Evolutionary conservation across 768 basidiomycete species (phyloP), one percentile per base, ranked within the genome.

Genomic region (Albatrellus ellisii): DNA sequence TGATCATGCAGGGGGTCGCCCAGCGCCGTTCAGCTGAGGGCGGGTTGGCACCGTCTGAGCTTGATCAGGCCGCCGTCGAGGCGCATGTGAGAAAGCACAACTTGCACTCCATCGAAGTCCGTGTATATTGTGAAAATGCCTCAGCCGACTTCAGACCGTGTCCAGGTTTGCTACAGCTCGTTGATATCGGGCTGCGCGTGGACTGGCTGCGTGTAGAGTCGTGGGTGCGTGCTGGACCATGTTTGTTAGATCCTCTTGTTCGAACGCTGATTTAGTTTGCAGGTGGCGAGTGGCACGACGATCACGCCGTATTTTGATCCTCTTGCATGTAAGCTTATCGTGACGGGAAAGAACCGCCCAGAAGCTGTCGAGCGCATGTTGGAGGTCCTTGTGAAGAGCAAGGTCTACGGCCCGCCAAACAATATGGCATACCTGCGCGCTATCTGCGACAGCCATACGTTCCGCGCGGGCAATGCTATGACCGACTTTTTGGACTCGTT

Each of bases 121-220:
- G 77, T 4, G 55, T 78, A 2, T 79, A 79, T 47, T 68, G 75
- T 26, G 79, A 82, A 55, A 73, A 78, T 44, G 75, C 79, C 0
- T 63, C 67, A 0, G 65, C 68, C 12, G 59, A 62, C 21, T 82
- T 79, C 54, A 57, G 60, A 36, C 79, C 79, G 5, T 67, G 68
- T 28, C 70, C 79, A 12, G 79, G 79, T 0, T 56, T 79, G 0
- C 61, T 82, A n/a, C 78, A 80, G 45, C 43, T 62, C 27, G 78
- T 81, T 2, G 50, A 60, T 1, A 56, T 73, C 6, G 31, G 11
- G 7, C 24, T 26, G 27, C 28, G 48, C 2, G 52, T 62, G 28
- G 62, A 64, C 1, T 80, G 76, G 76, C 55, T 79, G 14, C 59
- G 73, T n/a, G 58, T 78, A n/a, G 77, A 79, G 22, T 63, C 63